A percentile compares a stretch with the other conserved stretches of the same genome.
These are phyloP conservation scores for Saturnispora ahearnii DNA, from an alignment of 805 yeast genomes.

Conservation along the genomic window DNA sequence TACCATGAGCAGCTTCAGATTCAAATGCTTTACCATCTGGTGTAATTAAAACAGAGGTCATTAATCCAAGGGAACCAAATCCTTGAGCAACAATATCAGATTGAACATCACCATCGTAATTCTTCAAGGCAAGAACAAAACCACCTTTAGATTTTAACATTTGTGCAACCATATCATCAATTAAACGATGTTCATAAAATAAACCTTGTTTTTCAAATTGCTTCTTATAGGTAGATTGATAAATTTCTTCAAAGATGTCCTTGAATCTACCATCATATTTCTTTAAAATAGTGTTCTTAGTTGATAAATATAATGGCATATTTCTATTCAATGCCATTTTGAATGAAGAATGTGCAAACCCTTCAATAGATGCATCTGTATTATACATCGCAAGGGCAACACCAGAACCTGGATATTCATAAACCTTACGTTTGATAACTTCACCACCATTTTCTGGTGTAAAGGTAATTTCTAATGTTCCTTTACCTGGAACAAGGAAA, in stretches of 20 bases:
- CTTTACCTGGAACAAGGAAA: conserved; percentile 55
- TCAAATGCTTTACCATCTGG: conserved; percentile 85
- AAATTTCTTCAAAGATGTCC: conserved; percentile 65
- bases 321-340: conserved; percentile 58
- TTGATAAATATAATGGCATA: conserved; percentile 58
- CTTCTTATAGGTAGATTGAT: conserved; percentile 45
- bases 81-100: conserved; percentile 84
- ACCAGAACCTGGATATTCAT: conserved; percentile 56
- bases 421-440: conserved; percentile 42
- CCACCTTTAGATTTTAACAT: conserved; percentile 84
- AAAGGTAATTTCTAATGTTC: conserved; percentile 56
- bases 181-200: conserved; percentile 72
- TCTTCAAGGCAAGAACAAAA: conserved; percentile 69
- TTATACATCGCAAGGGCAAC: conserved; percentile 79
- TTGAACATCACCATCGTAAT: conserved; percentile 82
- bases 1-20: conserved; percentile 82
- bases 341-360: conserved; percentile 75
- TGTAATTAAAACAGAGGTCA: conserved; percentile 76
- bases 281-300: conserved; percentile 76
- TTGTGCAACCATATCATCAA: conserved; percentile 85
- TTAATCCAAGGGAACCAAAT: conserved; percentile 73
- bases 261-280: conserved; percentile 77
- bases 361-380: conserved; percentile 67
- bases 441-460: conserved; percentile 54
- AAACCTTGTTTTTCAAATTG: conserved; percentile 53